A percentile compares a stretch with the other conserved stretches of the same genome.
Conservation (phyloP, 331 rosid genomes). For the Spiraea crenata region DNA sequence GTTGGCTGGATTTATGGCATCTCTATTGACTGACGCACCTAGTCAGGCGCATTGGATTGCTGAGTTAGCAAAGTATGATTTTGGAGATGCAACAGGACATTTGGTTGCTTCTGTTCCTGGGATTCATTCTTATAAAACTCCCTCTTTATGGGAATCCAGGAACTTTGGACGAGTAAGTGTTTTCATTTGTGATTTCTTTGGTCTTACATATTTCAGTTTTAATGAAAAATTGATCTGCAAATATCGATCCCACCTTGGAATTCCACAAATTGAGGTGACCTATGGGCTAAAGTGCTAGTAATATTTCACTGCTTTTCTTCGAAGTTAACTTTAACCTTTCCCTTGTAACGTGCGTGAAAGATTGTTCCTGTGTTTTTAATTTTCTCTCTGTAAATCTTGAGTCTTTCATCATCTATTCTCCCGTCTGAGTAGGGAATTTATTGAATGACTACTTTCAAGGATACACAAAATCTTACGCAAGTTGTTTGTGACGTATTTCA, state of each 20-base stretch:
- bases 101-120: conserved; percentile 79
- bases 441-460: not conserved
- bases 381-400: not conserved
- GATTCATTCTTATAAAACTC: conserved; percentile 53
- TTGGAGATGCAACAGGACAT: conserved; percentile 63
- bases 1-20: conserved; percentile 84
- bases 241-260: conserved; percentile 8
- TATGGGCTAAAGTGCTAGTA: not conserved
- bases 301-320: not conserved
- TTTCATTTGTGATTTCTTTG: conserved; percentile 19
- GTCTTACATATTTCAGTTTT: conserved; percentile 12
- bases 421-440: not conserved
- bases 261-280: not conserved
- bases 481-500: not conserved
- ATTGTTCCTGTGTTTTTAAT: not conserved
- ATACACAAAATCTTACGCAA: not conserved
- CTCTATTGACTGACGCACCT: conserved; percentile 65
- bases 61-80: conserved; percentile 70
- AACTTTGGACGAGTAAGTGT: conserved; percentile 35
- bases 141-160: conserved; percentile 35
- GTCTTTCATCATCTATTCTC: not conserved
- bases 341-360: not conserved
- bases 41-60: conserved; percentile 68
- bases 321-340: conserved; percentile 5
- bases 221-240: conserved; percentile 9